Evolutionary conservation across 768 basidiomycete species (phyloP).

Genomic region (Phlegmacium glaucopus): DNA sequence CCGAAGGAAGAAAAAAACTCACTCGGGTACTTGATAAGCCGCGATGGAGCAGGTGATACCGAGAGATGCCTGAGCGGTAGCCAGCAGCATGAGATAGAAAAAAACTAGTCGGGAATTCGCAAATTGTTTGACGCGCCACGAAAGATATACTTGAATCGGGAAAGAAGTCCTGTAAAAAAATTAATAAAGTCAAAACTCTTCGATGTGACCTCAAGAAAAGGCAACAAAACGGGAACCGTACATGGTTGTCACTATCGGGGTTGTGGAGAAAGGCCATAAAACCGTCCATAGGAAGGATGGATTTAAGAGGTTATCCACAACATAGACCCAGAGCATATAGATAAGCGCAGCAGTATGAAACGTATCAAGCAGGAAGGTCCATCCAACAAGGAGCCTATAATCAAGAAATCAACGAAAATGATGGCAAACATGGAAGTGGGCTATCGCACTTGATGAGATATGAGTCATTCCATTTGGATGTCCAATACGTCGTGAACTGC

Average conservation of each 20-base stretch:
- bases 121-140: conserved; percentile 26
- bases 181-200: neutral
- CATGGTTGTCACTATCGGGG: conserved; percentile 25
- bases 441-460: conserved; percentile 9
- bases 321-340: conserved; percentile 27
- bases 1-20: neutral
- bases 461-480: conserved; percentile 8
- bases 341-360: conserved; percentile 22
- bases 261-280: conserved; percentile 25
- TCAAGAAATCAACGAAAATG: neutral
- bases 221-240: conserved; percentile 7
- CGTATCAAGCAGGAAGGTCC: conserved; percentile 26
- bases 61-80: conserved; percentile 19
- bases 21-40: conserved; percentile 20
- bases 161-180: conserved; percentile 23
- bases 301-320: conserved; percentile 21
- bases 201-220: neutral
- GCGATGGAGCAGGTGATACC: conserved; percentile 21
- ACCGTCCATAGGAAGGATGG: conserved; percentile 15
- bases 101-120: conserved; percentile 20
- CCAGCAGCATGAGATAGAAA: conserved; percentile 10
- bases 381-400: conserved; percentile 21
- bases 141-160: conserved; percentile 28
- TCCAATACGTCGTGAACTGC: conserved; percentile 21
- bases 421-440: neutral